Percentiles rank a stretch among this genome's conserved stretches.
Evolutionary conservation across 495 filamentous ascomycete species (phyloP).

Genomic region (Podospora anserina): DNA sequence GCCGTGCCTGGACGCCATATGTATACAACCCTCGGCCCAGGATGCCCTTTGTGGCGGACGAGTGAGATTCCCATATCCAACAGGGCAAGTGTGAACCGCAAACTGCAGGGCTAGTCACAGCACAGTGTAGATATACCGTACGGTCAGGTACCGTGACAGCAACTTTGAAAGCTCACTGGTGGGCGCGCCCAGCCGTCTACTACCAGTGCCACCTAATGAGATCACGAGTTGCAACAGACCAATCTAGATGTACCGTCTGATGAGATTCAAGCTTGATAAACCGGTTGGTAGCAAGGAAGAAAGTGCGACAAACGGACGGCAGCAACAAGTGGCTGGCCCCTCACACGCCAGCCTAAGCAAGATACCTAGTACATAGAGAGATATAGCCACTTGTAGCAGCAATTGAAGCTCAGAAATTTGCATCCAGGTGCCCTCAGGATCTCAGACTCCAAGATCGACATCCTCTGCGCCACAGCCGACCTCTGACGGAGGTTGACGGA

Average conservation of each 20-base stretch:
- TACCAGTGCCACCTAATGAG: background rate
- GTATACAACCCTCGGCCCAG: conserved; percentile 2
- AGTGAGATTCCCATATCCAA: conserved; percentile 5
- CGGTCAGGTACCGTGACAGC: background rate
- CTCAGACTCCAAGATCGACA: background rate
- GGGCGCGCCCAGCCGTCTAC: background rate
- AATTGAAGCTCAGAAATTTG: background rate
- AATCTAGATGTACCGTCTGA: background rate
- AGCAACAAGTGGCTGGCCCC: background rate
- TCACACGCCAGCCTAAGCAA: no score
- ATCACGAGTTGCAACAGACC: background rate
- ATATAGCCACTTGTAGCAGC: background rate
- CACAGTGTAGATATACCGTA: background rate
- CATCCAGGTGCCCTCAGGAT: no score
- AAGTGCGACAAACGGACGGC: background rate
- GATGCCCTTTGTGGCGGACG: background rate
- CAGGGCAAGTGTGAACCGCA: background rate
- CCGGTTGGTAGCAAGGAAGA: background rate
- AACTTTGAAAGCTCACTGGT: background rate
- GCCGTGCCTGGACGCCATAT: background rate
- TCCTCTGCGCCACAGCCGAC: background rate
- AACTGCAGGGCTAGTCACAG: background rate
- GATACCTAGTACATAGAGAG: background rate
- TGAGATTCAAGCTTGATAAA: background rate
- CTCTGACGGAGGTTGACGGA: conserved; percentile 18